Evolutionary conservation across 2,329 filamentous ascomycete genomes (phyloP).

Genomic region (Neonectria punicea): DNA sequence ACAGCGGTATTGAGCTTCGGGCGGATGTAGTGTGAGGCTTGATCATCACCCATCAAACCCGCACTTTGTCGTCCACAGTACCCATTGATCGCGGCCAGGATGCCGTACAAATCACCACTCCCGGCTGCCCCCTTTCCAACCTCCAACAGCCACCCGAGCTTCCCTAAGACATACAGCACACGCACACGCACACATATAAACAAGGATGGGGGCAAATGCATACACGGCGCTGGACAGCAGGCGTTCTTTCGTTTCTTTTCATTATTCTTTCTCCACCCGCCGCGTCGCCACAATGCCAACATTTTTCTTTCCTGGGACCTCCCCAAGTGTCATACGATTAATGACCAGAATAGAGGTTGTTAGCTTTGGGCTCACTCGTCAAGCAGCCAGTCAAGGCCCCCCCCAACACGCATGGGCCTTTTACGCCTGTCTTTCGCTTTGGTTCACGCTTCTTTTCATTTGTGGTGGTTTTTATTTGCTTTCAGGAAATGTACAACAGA

Average conservation of each 20-base stretch:
- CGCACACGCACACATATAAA: slow-evolving; percentile 31
- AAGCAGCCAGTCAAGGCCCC: neutral
- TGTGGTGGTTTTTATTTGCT: slow-evolving; percentile 30
- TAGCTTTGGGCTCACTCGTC: neutral
- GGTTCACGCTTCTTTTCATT: slow-evolving; percentile 34
- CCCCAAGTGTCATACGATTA: slow-evolving; percentile 2
- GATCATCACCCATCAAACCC: neutral
- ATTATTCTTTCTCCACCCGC: slow-evolving; percentile 23
- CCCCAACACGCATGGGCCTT: neutral
- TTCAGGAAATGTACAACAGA: slow-evolving; percentile 44
- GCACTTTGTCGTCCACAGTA: neutral
- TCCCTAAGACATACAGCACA: slow-evolving; percentile 26
- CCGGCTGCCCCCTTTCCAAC: slow-evolving; percentile 16
- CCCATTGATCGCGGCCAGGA: slow-evolving; percentile 24
- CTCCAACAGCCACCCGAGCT: slow-evolving; percentile 23
- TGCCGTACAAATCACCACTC: slow-evolving; percentile 30
- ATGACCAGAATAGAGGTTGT: slow-evolving; percentile 4
- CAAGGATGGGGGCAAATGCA: slow-evolving; percentile 31
- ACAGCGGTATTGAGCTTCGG: slow-evolving; percentile 63
- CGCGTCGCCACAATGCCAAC: slow-evolving; percentile 18
- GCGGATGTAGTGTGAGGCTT: slow-evolving; percentile 49
- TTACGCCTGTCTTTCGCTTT: slow-evolving; percentile 1
- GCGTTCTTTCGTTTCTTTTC: slow-evolving; percentile 30
- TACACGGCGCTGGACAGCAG: slow-evolving; percentile 41
- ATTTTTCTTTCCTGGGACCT: slow-evolving; percentile 7